Evolutionary conservation across 306 rosid species (phyloP).

Genomic region (Aeschynomene evenia): DNA sequence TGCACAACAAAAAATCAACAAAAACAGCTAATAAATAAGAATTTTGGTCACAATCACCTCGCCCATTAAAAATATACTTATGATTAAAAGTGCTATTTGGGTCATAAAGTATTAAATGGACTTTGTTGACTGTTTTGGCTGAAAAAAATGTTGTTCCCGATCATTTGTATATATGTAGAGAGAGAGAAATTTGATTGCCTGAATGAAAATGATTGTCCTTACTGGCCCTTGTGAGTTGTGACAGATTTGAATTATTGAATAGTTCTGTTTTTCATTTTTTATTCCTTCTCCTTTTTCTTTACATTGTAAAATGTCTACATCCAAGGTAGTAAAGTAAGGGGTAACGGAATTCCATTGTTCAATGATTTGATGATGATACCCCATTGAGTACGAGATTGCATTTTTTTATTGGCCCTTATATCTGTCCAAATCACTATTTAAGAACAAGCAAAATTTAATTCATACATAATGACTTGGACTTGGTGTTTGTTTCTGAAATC

Average conservation of each 20-base stretch:
- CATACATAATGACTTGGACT: constrained; percentile 40
- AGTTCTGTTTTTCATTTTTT: neutral
- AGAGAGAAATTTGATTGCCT: no score
- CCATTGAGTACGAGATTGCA: constrained; percentile 12
- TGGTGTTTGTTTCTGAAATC: constrained; percentile 54
- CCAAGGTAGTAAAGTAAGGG: constrained; percentile 10
- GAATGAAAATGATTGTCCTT: constrained; percentile 12
- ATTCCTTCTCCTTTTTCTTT: neutral
- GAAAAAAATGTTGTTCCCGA: no score
- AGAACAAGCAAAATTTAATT: neutral
- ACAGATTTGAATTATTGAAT: neutral
- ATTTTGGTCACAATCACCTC: no score
- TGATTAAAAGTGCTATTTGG: no score
- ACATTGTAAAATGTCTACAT: neutral
- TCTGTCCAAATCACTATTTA: constrained; percentile 20
- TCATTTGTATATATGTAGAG: no score
- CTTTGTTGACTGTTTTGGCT: no score
- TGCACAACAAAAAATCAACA: no score
- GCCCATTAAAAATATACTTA: no score
- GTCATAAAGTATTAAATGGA: no score
- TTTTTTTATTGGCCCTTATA: neutral
- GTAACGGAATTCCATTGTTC: neutral
- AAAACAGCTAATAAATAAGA: neutral
- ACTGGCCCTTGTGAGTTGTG: neutral
- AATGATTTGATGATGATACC: neutral